Conservation (phyloP, 1,284 basidiomycete species). For the Apiotrichum brassicae region DNA sequence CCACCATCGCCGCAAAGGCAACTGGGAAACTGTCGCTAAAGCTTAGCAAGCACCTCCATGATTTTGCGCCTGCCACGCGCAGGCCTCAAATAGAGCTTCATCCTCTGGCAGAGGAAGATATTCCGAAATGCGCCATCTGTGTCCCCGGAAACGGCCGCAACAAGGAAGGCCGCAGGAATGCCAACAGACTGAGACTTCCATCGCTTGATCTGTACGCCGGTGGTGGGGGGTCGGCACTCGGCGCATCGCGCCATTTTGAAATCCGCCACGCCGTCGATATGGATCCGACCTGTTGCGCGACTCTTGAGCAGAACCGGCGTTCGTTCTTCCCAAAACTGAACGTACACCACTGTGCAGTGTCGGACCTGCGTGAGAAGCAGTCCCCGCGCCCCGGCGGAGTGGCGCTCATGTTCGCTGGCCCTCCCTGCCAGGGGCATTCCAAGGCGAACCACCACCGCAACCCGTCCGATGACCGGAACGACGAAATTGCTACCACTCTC, state of each 20-base stretch:
- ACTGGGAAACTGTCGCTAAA: too few relatives aligned
- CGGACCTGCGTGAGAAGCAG: background rate
- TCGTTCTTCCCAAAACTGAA: background rate
- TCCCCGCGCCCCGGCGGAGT: background rate
- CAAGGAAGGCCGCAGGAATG: too few relatives aligned
- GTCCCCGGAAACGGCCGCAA: too few relatives aligned
- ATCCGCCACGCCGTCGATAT: slow-evolving; percentile 22
- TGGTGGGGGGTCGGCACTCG: slow-evolving; percentile 25
- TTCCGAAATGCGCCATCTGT: too few relatives aligned
- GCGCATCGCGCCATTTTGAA: slow-evolving; percentile 18
- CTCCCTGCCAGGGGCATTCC: slow-evolving; percentile 35
- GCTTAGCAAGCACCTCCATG: too few relatives aligned
- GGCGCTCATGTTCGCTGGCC: slow-evolving; percentile 21
- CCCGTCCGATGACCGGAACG: slow-evolving; percentile 18
- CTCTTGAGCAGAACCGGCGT: slow-evolving; percentile 11
- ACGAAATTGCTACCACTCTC: slow-evolving; percentile 21
- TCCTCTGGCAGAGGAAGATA: too few relatives aligned
- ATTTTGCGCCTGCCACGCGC: too few relatives aligned
- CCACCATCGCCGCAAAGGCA: too few relatives aligned
- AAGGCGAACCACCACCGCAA: slow-evolving; percentile 18
- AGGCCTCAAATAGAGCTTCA: too few relatives aligned
- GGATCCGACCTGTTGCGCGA: slow-evolving; percentile 13
- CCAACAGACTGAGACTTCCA: slow-evolving; percentile 7
- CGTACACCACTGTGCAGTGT: background rate
- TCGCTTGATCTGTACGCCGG: slow-evolving; percentile 33